phyloP scores from a whole-genome alignment of 805 yeast genomes.

The Schwanniomyces polymorphus region DNA sequence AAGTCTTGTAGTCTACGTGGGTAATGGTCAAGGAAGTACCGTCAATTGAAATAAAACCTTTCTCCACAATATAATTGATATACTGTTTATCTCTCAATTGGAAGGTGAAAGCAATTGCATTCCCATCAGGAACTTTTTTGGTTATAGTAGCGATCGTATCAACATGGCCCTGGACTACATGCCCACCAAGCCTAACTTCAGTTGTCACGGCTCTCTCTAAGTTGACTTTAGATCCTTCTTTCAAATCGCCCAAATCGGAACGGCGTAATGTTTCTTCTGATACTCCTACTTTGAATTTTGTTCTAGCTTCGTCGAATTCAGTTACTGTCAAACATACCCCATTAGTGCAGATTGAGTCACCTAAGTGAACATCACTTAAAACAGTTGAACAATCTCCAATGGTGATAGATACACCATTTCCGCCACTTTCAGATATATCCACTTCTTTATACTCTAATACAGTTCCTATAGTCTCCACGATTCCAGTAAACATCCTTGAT shows the following conservation, averaged over 20 bases:
- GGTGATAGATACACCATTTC: constrained; percentile 71
- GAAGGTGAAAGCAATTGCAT: constrained; percentile 77
- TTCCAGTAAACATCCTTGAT: constrained; percentile 82
- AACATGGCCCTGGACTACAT: constrained; percentile 96
- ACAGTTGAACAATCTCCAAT: constrained; percentile 63
- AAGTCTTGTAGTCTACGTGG: constrained; percentile 58
- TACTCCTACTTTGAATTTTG: constrained; percentile 80
- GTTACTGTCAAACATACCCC: constrained; percentile 94
- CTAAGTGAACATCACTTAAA: constrained; percentile 80
- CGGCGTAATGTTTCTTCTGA: constrained; percentile 90
- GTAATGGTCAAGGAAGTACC: constrained; percentile 93
- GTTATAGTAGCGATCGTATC: constrained; percentile 80
- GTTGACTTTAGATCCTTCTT: constrained; percentile 65
- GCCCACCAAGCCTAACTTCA: constrained; percentile 92
- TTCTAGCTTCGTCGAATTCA: constrained; percentile 53
- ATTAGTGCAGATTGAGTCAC: constrained; percentile 89
- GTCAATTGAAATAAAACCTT: constrained; percentile 91
- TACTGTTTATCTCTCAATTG: constrained; percentile 61
- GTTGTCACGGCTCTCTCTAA: constrained; percentile 89
- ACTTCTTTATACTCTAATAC: constrained; percentile 46
- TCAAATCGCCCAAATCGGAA: constrained; percentile 69
- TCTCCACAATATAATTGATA: constrained; percentile 81
- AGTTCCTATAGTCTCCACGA: constrained; percentile 81
- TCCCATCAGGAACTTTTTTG: constrained; percentile 57
- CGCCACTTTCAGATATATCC: constrained; percentile 58